Conservation (phyloP, 1,139 yeast genomes). For the Hyphopichia pseudoburtonii region DNA sequence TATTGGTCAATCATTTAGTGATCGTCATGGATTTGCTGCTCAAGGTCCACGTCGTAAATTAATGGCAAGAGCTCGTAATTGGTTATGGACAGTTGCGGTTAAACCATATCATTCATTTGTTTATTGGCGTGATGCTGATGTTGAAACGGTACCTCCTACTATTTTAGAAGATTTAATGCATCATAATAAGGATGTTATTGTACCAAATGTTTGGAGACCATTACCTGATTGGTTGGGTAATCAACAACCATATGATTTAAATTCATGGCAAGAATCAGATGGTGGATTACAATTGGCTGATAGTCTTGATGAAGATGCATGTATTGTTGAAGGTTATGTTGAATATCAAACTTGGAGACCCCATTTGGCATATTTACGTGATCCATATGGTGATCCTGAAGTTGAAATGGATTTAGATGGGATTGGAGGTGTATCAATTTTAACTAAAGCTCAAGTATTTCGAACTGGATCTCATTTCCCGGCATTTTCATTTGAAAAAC, state of each 20-base stretch:
- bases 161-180: slow-evolving; percentile 55
- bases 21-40: slow-evolving; percentile 54
- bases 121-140: slow-evolving; percentile 60
- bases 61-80: slow-evolving; percentile 56
- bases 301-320: slow-evolving; percentile 78
- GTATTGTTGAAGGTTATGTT: slow-evolving; percentile 88
- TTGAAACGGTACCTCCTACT: slow-evolving; percentile 52
- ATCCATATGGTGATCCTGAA: slow-evolving; percentile 82
- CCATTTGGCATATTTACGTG: slow-evolving; percentile 82
- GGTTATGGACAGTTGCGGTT: slow-evolving; percentile 53
- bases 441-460: slow-evolving; percentile 78
- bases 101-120: slow-evolving; percentile 54
- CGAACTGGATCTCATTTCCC: slow-evolving; percentile 84
- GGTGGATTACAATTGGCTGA: slow-evolving; percentile 81
- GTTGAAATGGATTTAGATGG: slow-evolving; percentile 89
- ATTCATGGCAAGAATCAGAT: slow-evolving; percentile 88
- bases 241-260: slow-evolving; percentile 87
- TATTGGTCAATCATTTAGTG: slow-evolving; percentile 53
- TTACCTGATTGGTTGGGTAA: slow-evolving; percentile 86
- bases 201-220: slow-evolving; percentile 92
- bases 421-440: slow-evolving; percentile 85
- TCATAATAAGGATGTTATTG: slow-evolving; percentile 54
- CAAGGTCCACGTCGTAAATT: slow-evolving; percentile 55
- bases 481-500: slow-evolving; percentile 85
- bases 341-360: slow-evolving; percentile 95